Evolutionary conservation across 441 rosid genomes (phyloP), one percentile per base, ranked within the genome.

Genomic region (Rhodomyrtus psidioides): DNA sequence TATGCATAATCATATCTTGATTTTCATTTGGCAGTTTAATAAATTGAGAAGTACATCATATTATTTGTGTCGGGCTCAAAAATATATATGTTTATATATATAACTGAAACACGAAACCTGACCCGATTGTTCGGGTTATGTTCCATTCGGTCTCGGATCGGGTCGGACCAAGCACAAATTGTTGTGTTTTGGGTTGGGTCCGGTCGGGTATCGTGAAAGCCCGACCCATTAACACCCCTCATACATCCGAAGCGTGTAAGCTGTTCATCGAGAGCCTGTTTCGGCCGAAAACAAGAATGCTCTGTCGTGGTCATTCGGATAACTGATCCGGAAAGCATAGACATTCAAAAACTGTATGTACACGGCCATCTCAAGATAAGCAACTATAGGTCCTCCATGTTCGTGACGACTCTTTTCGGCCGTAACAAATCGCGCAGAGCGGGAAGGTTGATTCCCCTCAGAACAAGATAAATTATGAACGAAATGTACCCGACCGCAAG

Each of bases 401-500:
- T 21, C 12, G 49, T 17, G 9, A 12, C 46, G 30, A 12, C 75
- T 13, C 56, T 56, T 28, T 54, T 70, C 56, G 65, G 60, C 55
- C 51, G 34, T 53, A 53, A 60, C 19, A 53, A 21, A 56, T 62
- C 9, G 42, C 84, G 15, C 62, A 79, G 57, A 82, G 82, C 60
- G 7, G 82, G 12, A 39, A 82, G n/a, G 82, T 82, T 27, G 44
- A 82, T 62, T 7, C 60, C 81, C 54, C 84, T 62, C 75, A 53
- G 44, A 30, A 86, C 76, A 54, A 86, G 87, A 82, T 86, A 86
- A 42, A 14, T 26, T 34, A 86, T 62, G 42, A 86, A 86, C 24
- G 87, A 54, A 27, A 86, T 55, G 82, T 86, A 86, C 23, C 82
- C 59, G 14, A 27, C 62, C 70, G 87, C 53, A 5, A 86, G 3